Percentiles rank a stretch among this genome's conserved stretches.
Evolutionary conservation across 1,284 basidiomycete species (phyloP).

Genomic region (Lignosus rhinocerotis): DNA sequence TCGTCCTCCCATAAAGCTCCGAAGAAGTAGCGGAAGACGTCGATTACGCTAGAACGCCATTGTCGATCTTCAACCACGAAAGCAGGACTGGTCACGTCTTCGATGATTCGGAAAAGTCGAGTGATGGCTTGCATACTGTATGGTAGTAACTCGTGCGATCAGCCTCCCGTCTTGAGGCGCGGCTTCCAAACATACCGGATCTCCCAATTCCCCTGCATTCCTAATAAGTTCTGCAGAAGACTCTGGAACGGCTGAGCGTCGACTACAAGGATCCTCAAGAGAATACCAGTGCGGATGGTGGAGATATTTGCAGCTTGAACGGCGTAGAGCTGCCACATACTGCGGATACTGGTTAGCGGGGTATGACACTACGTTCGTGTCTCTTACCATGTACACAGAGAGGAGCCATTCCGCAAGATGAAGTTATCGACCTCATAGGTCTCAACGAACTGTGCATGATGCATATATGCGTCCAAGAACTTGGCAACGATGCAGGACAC

Average conservation of each 20-base stretch:
- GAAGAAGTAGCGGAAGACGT: constrained; percentile 62
- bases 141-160: neutral
- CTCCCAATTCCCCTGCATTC: constrained; percentile 45
- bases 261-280: constrained; percentile 61
- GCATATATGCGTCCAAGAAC: constrained; percentile 61
- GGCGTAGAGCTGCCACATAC: constrained; percentile 67
- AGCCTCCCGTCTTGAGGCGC: neutral
- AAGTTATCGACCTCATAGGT: constrained; percentile 71
- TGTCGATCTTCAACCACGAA: constrained; percentile 64
- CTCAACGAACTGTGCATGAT: constrained; percentile 58
- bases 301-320: constrained; percentile 55
- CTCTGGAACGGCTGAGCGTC: constrained; percentile 60
- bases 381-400: constrained; percentile 57
- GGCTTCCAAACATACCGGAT: constrained; percentile 38
- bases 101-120: constrained; percentile 60
- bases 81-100: constrained; percentile 61
- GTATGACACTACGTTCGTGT: neutral
- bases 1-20: constrained; percentile 64
- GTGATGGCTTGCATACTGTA: constrained; percentile 41
- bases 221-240: constrained; percentile 43
- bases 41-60: constrained; percentile 61
- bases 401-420: constrained; percentile 56
- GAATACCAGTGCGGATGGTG: constrained; percentile 49
- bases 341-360: constrained; percentile 28
- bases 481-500: constrained; percentile 56